Evolutionary conservation across 371 early-diverging fungal species (phyloP), one percentile per base, ranked within the genome.

Genomic region (Gilbertella persicaria): DNA sequence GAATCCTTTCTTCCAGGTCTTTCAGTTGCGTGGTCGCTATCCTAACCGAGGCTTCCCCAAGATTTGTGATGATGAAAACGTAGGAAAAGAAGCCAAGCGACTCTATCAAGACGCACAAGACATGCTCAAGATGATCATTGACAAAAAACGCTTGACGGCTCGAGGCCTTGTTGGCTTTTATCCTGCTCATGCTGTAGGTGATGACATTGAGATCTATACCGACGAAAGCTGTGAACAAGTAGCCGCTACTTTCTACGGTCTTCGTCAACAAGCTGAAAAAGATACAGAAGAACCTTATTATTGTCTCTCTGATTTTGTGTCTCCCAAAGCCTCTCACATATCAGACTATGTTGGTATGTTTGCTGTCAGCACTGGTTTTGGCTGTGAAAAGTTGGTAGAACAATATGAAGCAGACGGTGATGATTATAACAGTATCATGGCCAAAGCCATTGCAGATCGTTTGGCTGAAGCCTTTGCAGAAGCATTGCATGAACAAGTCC

Each of bases 1-100:
- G 95, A 96, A 93, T 51, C 96, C 96, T 16, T 91, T 96, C 83
- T 96, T 96, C 87, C 94, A 95, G 69, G 91, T 91, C 19, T 96
- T 95, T 90, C 95, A 95, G 72, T 80, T 96, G 19, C 84, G 95
- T 26, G 95, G 96, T 48, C 89, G 90, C 53, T 96, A 95, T 65
- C 96, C 96, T 13, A 95, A 96, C 78, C 88, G 95, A 56, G 95
- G 96, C 6, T 96, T 84, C 66, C 96, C 96, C 56, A 94, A 94
- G 82, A 93, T 96, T 57, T 96, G 95, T 71, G 89, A 93, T 52
- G 96, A 96, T 62, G 70, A 91, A 48, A 78, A 86, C 5, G 95
- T 96, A 10, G 93, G 94, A 17, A 74, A 80, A 4, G 96, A 96
- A 71, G 96, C 96, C n/a, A 88, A 88, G 67, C 87, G 88, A 59